Base-by-base conservation (phyloP, 768 basidiomycete species). In the Cystofilobasidium ferigula region DNA sequence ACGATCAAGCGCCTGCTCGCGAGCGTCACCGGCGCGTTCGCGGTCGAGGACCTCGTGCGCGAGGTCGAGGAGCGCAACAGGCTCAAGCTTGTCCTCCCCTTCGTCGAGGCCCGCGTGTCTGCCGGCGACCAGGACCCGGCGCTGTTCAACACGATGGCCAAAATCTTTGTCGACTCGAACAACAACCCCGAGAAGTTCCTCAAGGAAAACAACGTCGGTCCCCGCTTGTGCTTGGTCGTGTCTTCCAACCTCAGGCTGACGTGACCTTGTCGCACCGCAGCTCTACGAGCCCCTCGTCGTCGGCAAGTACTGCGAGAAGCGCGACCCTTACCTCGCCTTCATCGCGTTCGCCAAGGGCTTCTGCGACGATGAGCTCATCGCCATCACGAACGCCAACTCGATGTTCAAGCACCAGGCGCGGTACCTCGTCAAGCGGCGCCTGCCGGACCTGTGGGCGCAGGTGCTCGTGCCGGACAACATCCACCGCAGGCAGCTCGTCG, bases 351-450 rank as follows among this genome's bases (percentile, higher is more conserved):
- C 95, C 42, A 98, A 98, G 76, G 95, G 95, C 64, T 87, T 97
- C 77, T 99, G 95, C 74, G 95, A 99, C 70, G 91, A 98, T 7
- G 95, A 99, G 77, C 83, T 99, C 67, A 93, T 99, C 73, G 76
- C 84, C 26, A 94, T 99, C 76, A 98, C 95, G 57, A 98, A 98
- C 74, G 93, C 94, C 70, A 99, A 99, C 79, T 86, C 92, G 16
- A 99, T 99, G 95, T 99, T 93, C 83, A 99, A 98, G 78, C 94
- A 99, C 73, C 95, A 98, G 77, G 89, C 95, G 61, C 86, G 95
- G 34, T 99, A 99, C 78, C 84, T 99, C 65, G 89, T 97, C 74
- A 95, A 93, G 78, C 86, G 95, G 71, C 89, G 95, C 69, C 85
- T 89, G 69, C 84, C 88, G 20, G 95, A 98, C 69, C 84, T 99